Evolutionary conservation across 2,329 filamentous ascomycete species (phyloP).

Genomic region (Helminthosporium solani): DNA sequence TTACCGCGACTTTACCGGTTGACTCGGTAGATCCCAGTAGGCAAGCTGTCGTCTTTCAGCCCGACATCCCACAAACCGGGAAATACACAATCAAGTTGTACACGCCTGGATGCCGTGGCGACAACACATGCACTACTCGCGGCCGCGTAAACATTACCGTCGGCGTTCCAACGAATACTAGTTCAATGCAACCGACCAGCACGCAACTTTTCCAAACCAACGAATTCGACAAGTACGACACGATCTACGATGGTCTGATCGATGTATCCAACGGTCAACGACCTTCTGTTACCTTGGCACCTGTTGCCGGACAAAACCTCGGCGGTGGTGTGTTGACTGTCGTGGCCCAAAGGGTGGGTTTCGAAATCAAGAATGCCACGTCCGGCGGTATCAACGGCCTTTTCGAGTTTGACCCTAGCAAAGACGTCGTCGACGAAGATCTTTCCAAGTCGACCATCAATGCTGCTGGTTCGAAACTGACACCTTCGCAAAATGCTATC

Average conservation of each 20-base stretch:
- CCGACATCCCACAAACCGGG: constrained; percentile 83
- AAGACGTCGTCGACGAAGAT: constrained; percentile 60
- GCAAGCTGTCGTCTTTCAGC: constrained; percentile 73
- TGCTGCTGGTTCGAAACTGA: constrained; percentile 69
- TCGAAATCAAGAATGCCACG: constrained; percentile 70
- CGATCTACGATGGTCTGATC: constrained; percentile 82
- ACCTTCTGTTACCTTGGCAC: constrained; percentile 75
- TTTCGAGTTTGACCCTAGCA: constrained; percentile 79
- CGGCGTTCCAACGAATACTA: constrained; percentile 56
- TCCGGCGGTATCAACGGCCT: constrained; percentile 84
- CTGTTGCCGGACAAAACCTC: constrained; percentile 62
- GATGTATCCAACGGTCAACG: constrained; percentile 77
- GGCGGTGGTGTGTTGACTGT: constrained; percentile 59
- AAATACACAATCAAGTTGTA: constrained; percentile 91
- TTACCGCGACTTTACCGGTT: constrained; percentile 65
- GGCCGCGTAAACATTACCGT: constrained; percentile 82
- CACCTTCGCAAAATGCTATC: constrained; percentile 59
- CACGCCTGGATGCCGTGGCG: constrained; percentile 85
- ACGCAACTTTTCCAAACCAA: constrained; percentile 79
- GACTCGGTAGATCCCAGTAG: constrained; percentile 58
- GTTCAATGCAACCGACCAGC: constrained; percentile 52
- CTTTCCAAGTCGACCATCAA: constrained; percentile 75
- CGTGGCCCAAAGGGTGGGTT: constrained; percentile 87
- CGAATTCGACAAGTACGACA: constrained; percentile 94
- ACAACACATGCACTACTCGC: constrained; percentile 72